Conservation (phyloP, 257 asterid genomes). For the Galeopsis tetrahit region DNA sequence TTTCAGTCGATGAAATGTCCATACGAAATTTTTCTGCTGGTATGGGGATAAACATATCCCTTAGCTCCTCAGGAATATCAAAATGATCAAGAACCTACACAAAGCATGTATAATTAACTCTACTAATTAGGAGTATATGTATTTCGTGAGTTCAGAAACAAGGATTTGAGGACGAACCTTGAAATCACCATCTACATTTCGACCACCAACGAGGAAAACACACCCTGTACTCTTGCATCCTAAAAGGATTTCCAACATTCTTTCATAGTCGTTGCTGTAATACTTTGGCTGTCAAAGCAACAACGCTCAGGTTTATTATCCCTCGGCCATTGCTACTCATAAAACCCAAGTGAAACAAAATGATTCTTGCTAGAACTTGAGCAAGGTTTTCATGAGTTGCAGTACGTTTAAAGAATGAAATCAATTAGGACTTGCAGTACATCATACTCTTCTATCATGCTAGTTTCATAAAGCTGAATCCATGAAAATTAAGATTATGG, state of each 20-base stretch:
- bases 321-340: too few species aligned
- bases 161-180: conserved; percentile 51
- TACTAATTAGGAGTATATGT: neutral
- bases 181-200: conserved; percentile 71
- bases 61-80: conserved; percentile 71
- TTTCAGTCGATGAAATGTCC: conserved; percentile 91
- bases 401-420: neutral
- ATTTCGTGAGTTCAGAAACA: neutral
- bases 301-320: conserved; percentile 11
- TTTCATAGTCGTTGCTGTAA: conserved; percentile 64
- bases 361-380: too few species aligned
- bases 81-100: conserved; percentile 84
- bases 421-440: neutral
- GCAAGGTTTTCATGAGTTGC: too few species aligned
- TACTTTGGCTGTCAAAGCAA: conserved; percentile 75
- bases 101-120: conserved; percentile 22
- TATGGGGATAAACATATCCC: conserved; percentile 76
- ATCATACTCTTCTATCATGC: conserved; percentile 5
- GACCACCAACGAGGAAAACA: conserved; percentile 81
- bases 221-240: conserved; percentile 90
- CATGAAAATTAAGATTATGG: neutral
- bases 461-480: neutral
- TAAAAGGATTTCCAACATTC: conserved; percentile 76
- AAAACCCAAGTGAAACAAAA: too few species aligned
- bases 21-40: conserved; percentile 70